Percentiles rank a stretch among this genome's conserved stretches.
phyloP scores from a whole-genome alignment of 2,329 filamentous ascomycete genomes.

The Clonostachys solani region DNA sequence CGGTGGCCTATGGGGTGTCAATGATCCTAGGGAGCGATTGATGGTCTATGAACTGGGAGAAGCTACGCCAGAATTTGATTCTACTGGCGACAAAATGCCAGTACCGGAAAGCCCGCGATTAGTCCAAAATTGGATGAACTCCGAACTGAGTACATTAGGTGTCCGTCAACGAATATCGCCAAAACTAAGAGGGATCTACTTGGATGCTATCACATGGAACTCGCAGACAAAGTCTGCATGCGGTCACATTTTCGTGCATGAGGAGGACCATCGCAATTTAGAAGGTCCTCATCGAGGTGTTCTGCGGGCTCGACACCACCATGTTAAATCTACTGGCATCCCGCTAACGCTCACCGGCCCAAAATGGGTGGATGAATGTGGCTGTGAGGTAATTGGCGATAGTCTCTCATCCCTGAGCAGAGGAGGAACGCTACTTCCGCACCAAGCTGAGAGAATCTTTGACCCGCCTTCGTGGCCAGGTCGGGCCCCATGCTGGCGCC shows the following conservation, averaged over 20 bases:
- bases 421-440: neutral
- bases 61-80: constrained; percentile 45
- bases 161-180: constrained; percentile 49
- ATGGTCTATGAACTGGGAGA: constrained; percentile 55
- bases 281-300: constrained; percentile 35
- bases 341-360: constrained; percentile 47
- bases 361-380: constrained; percentile 41
- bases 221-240: constrained; percentile 14
- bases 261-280: constrained; percentile 50
- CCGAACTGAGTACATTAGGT: constrained; percentile 45
- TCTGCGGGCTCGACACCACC: constrained; percentile 35
- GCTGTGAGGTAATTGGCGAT: constrained; percentile 22
- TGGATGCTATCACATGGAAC: constrained; percentile 38
- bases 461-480: constrained; percentile 7
- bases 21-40: constrained; percentile 52
- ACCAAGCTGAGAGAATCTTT: neutral
- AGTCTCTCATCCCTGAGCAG: constrained; percentile 38
- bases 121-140: constrained; percentile 42
- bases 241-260: constrained; percentile 46
- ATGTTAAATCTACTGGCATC: constrained; percentile 45
- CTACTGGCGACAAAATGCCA: constrained; percentile 29
- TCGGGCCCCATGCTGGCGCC: constrained; percentile 43
- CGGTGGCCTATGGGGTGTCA: constrained; percentile 48
- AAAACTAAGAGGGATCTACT: constrained; percentile 39
- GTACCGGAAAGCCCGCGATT: constrained; percentile 32